phyloP scores from a whole-genome alignment of 2,329 filamentous ascomycete species.

The Aspergillus sp. region DNA sequence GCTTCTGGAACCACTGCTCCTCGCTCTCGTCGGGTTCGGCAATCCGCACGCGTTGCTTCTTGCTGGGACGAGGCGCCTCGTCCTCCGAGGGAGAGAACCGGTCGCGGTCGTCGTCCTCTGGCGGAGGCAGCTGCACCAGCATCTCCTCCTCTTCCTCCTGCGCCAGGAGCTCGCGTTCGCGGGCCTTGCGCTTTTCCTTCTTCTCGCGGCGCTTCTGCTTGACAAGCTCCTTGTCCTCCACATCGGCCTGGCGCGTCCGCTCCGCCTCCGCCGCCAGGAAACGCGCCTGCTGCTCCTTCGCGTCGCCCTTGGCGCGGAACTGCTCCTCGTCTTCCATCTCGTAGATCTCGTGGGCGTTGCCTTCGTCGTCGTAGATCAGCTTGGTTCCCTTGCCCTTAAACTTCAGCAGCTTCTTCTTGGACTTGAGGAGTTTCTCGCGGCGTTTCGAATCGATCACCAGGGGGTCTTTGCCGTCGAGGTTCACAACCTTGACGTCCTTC shows the following conservation, averaged over 20 bases:
- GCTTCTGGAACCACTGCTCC: slow-evolving; percentile 24
- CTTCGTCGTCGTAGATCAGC: slow-evolving; percentile 89
- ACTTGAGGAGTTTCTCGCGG: slow-evolving; percentile 89
- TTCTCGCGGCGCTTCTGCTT: slow-evolving; percentile 66
- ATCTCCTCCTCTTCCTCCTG: slow-evolving; percentile 29
- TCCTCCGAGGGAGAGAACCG: slow-evolving; percentile 21
- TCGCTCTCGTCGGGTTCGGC: slow-evolving; percentile 28
- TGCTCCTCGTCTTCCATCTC: slow-evolving; percentile 82
- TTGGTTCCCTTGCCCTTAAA: slow-evolving; percentile 84
- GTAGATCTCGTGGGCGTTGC: slow-evolving; percentile 79
- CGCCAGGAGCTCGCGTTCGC: slow-evolving; percentile 36
- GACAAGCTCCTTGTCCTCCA: slow-evolving; percentile 76
- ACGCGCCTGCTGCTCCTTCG: slow-evolving; percentile 70
- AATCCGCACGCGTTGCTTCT: slow-evolving; percentile 43
- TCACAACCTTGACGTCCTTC: slow-evolving; percentile 42
- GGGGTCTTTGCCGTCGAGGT: slow-evolving; percentile 63
- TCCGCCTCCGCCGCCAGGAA: slow-evolving; percentile 77
- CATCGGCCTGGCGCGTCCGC: slow-evolving; percentile 71
- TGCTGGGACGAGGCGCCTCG: slow-evolving; percentile 31
- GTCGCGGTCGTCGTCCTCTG: slow-evolving; percentile 21
- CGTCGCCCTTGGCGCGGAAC: slow-evolving; percentile 72
- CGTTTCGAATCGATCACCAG: slow-evolving; percentile 91
- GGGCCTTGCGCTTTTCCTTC: slow-evolving; percentile 46
- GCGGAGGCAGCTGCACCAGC: slow-evolving; percentile 32
- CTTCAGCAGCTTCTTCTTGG: slow-evolving; percentile 90